Evolutionary conservation across 164 flowering plant species (phyloP).

Genomic region (Paratinospora sagittata): DNA sequence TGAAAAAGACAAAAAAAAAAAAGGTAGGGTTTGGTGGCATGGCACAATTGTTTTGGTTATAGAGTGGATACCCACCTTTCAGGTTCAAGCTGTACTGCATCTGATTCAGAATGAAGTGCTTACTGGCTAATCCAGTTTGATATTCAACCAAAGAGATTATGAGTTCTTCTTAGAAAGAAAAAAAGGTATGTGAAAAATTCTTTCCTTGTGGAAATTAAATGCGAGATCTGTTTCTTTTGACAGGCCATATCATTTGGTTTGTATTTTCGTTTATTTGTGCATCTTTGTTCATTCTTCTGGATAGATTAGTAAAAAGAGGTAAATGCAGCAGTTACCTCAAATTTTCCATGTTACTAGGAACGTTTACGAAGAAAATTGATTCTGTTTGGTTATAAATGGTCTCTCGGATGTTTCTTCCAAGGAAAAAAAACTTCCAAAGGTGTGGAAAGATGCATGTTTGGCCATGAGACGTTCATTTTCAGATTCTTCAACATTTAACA

Average conservation of each 20-base stretch:
- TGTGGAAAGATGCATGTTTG: neutral
- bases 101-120: slow-evolving; percentile 27
- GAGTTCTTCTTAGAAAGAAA: slow-evolving; percentile 5
- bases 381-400: neutral
- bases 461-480: slow-evolving; percentile 13
- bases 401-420: neutral
- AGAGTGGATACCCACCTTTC: slow-evolving; percentile 33
- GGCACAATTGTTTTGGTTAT: slow-evolving; percentile 38
- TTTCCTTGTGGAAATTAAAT: slow-evolving; percentile 14
- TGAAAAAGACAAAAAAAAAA: slow-evolving; percentile 3
- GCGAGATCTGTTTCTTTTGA: slow-evolving; percentile 10
- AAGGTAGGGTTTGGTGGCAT: slow-evolving; percentile 34
- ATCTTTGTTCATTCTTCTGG: neutral
- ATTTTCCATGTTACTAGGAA: neutral
- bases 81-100: slow-evolving; percentile 27
- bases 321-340: neutral
- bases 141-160: slow-evolving; percentile 9
- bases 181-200: slow-evolving; percentile 6
- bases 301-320: neutral
- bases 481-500: slow-evolving; percentile 15
- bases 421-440: neutral
- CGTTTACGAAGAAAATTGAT: too few relatives aligned
- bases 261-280: neutral
- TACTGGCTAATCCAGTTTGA: slow-evolving; percentile 29
- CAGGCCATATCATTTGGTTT: neutral